phyloP scores from a whole-genome alignment of 1,139 yeast genomes.

The Geotrichum candidum region DNA sequence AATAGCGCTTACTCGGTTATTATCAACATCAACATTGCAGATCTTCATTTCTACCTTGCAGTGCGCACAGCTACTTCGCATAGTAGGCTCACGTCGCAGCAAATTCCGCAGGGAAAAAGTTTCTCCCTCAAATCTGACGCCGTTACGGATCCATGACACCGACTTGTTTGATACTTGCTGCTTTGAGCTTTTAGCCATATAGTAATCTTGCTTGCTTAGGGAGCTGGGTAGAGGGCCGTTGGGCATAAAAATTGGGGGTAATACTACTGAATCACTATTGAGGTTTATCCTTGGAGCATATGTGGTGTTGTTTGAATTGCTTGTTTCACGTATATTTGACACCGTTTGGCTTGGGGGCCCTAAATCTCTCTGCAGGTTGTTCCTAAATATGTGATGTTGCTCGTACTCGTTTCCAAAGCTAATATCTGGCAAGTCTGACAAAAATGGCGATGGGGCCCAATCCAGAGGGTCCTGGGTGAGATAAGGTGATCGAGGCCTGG shows the following conservation, averaged over 20 bases:
- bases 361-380: background rate
- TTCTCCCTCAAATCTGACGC: background rate
- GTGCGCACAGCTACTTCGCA: background rate
- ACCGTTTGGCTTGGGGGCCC: background rate
- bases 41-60: background rate
- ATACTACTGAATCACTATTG: background rate
- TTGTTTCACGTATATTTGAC: background rate
- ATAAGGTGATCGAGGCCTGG: background rate
- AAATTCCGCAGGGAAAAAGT: background rate
- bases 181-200: background rate
- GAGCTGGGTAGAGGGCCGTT: background rate
- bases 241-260: background rate
- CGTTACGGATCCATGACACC: conserved; percentile 2
- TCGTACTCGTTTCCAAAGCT: background rate
- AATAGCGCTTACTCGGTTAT: background rate
- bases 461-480: background rate
- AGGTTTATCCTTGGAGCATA: background rate
- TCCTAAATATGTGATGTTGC: background rate
- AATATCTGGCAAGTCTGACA: background rate
- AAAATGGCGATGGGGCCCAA: background rate
- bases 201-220: background rate
- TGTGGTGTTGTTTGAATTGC: background rate
- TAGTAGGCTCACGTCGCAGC: background rate
- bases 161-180: background rate
- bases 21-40: background rate